Evolutionary conservation across 2,329 filamentous ascomycete species (phyloP).

Genomic region (Huntiella bhutanensis): DNA sequence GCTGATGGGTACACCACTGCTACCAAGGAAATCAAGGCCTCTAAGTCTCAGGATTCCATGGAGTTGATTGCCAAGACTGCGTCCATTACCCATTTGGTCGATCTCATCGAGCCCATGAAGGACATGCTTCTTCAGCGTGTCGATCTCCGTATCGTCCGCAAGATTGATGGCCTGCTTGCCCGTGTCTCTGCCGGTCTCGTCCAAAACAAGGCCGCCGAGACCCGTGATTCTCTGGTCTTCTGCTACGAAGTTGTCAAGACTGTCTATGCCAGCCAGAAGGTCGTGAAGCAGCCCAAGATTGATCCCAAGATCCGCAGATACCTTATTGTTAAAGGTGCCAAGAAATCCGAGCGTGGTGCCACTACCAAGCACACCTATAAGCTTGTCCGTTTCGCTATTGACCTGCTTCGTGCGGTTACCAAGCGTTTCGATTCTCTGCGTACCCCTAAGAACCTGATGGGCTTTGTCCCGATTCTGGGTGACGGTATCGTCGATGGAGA

Average conservation of each 20-base stretch:
- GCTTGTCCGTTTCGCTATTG: slow-evolving; percentile 69
- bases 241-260: slow-evolving; percentile 88
- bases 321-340: slow-evolving; percentile 60
- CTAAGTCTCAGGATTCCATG: slow-evolving; percentile 96
- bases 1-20: slow-evolving; percentile 86
- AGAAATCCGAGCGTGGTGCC: slow-evolving; percentile 51
- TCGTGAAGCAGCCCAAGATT: slow-evolving; percentile 31
- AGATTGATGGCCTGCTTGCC: slow-evolving; percentile 74
- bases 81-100: slow-evolving; percentile 53
- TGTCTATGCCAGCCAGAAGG: slow-evolving; percentile 49
- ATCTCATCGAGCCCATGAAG: slow-evolving; percentile 61
- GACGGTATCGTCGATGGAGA: slow-evolving; percentile 70
- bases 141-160: slow-evolving; percentile 62
- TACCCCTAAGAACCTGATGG: slow-evolving; percentile 59
- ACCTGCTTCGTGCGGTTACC: slow-evolving; percentile 67
- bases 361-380: slow-evolving; percentile 74
- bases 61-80: slow-evolving; percentile 73
- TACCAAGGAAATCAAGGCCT: slow-evolving; percentile 96
- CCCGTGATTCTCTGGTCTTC: slow-evolving; percentile 72
- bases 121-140: slow-evolving; percentile 67
- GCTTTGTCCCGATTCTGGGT: slow-evolving; percentile 75
- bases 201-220: slow-evolving; percentile 61
- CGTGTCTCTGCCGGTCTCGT: slow-evolving; percentile 69
- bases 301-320: slow-evolving; percentile 52
- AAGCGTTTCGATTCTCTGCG: slow-evolving; percentile 70